Conservation (phyloP, 2,329 filamentous ascomycete species). For the Emmonsia crescens region DNA sequence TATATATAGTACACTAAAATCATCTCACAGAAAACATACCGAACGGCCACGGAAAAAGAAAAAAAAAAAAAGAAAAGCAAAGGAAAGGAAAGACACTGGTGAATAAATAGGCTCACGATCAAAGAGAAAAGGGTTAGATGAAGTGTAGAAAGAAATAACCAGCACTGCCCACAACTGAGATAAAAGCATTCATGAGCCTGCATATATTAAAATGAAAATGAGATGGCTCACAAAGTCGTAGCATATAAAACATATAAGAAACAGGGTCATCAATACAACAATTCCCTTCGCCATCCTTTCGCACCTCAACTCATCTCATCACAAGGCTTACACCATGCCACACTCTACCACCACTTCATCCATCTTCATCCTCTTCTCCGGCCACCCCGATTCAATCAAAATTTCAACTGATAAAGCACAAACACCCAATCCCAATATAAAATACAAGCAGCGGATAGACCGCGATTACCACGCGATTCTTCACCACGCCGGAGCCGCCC, state of each 20-base stretch:
- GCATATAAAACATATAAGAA: background rate
- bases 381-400: background rate
- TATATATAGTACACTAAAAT: background rate
- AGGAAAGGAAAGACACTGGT: too few species aligned
- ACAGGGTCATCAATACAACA: background rate
- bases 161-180: background rate
- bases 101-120: background rate
- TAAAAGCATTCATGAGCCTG: background rate
- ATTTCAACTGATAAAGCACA: constrained; percentile 90
- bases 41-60: background rate
- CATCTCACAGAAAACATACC: background rate
- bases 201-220: background rate
- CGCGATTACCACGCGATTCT: constrained; percentile 85
- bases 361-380: background rate
- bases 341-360: background rate
- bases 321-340: background rate
- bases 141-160: background rate
- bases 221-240: background rate
- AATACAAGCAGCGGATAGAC: constrained; percentile 94
- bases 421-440: constrained; percentile 81
- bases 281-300: background rate
- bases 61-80: background rate
- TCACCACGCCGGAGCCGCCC: constrained; percentile 87
- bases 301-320: background rate
- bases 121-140: background rate